Base-by-base conservation (phyloP, 73 alveolate species). In the Paramecium pentaurelia region DNA sequence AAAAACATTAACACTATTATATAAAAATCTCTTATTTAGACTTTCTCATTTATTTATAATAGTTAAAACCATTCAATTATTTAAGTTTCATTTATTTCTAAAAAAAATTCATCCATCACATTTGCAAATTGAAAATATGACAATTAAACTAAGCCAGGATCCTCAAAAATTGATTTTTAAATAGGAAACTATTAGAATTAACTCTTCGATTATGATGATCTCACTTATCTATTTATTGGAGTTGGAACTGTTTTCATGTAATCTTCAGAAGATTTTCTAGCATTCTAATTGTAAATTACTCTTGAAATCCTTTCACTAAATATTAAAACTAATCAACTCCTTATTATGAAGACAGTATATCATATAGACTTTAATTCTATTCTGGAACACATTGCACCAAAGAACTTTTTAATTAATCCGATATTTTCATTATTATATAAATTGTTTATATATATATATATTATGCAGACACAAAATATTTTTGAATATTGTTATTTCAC, bases 201-300 rank as follows among this genome's bases (percentile, higher is more conserved):
- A 38, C 71, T 38, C 25, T 77, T 77, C 8, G 91, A 80, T 80
- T 80, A 80, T 42, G 91, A 80, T 80, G 77, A 80, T 80, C 91
- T 40, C 30, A 80, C 77, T 80, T 80, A 80, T 80, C 77, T 80
- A 80, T 80, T 80, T 0, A 80, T 47, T 22, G 91, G 91, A 44
- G 77, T 80, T 45, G 91, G 77, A 42, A 45, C 77, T 32, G 75
- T 80, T 47, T 80, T 44, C 71, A 80, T 49, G 18, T 47, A 22
- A 25, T 80, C 91, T 14, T 80, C 91, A 14, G 22, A 27, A 27
- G 77, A 25, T 49, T 80, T 80, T 80, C 91, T 80, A 73, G 16
- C 10, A 64, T 64, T 64, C 14, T 12, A 64, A 11, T 64, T 20
- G 27, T 34, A 4, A 64, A 5, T 49, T 64, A 64, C 84, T 64